phyloP scores from a whole-genome alignment of 495 filamentous ascomycete genomes.

The Delitschia confertaspora region DNA sequence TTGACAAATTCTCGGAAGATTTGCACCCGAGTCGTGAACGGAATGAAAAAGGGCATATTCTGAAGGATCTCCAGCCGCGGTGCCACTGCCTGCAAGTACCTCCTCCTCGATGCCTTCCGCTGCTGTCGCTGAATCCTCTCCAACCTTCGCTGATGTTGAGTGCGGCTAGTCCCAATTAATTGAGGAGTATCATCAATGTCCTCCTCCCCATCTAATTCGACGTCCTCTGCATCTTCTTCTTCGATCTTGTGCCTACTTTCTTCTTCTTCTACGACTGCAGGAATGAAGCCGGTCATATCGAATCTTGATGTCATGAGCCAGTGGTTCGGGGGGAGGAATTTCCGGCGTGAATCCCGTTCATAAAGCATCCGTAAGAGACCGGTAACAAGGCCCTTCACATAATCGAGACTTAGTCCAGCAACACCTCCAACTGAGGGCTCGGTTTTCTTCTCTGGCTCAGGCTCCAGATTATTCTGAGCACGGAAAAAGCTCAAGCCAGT shows the following conservation, averaged over 20 bases:
- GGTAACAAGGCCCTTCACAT: slow-evolving; percentile 71
- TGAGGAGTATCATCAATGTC: slow-evolving; percentile 36
- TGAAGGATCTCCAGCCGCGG: slow-evolving; percentile 83
- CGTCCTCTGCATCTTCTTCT: slow-evolving; percentile 39
- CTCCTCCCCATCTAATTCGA: slow-evolving; percentile 42
- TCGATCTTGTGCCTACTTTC: slow-evolving; percentile 63
- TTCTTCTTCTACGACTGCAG: slow-evolving; percentile 79
- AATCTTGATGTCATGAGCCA: slow-evolving; percentile 94
- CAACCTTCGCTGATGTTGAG: slow-evolving; percentile 44
- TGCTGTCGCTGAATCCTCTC: slow-evolving; percentile 52
- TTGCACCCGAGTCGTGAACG: slow-evolving; percentile 82
- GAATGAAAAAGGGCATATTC: slow-evolving; percentile 96
- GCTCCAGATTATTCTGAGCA: slow-evolving; percentile 4
- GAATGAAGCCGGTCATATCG: slow-evolving; percentile 85
- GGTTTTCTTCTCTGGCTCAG: slow-evolving; percentile 13
- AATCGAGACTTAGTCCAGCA: slow-evolving; percentile 64
- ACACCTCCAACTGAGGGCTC: slow-evolving; percentile 45
- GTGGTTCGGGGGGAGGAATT: slow-evolving; percentile 69
- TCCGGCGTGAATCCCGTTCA: slow-evolving; percentile 82
- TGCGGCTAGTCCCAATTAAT: slow-evolving; percentile 45
- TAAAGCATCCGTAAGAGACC: slow-evolving; percentile 83
- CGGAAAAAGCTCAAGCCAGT: slow-evolving; percentile 52
- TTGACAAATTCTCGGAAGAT: slow-evolving; percentile 89
- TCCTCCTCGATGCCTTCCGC: slow-evolving; percentile 53
- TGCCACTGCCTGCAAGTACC: slow-evolving; percentile 63